Evolutionary conservation across 306 rosid species (phyloP).

Genomic region (Prunus padus): DNA sequence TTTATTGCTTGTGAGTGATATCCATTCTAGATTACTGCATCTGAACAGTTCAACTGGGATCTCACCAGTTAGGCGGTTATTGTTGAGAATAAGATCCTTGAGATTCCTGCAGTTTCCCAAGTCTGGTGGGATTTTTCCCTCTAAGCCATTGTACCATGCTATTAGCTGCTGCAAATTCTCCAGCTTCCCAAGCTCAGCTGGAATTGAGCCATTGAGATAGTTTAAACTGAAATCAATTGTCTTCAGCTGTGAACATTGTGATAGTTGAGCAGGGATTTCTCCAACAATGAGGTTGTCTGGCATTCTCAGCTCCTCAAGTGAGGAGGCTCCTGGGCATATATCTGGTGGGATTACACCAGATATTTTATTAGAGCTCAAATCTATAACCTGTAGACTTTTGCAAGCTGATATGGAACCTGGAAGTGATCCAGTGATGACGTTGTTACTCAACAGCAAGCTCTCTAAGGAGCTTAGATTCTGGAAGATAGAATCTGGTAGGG

Average conservation of each 20-base stretch:
- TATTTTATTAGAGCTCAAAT: constrained; percentile 83
- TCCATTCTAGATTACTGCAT: constrained; percentile 91
- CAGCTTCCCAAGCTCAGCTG: constrained; percentile 84
- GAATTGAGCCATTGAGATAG: constrained; percentile 82
- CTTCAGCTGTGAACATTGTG: constrained; percentile 77
- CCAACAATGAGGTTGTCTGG: constrained; percentile 81
- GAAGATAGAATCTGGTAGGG: constrained; percentile 57
- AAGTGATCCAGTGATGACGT: constrained; percentile 64
- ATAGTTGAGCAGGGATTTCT: constrained; percentile 65
- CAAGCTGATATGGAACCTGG: constrained; percentile 82
- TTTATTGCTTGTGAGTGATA: constrained; percentile 83
- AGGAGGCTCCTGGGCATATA: constrained; percentile 83
- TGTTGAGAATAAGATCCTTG: constrained; percentile 87
- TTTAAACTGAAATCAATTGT: constrained; percentile 83
- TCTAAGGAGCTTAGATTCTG: constrained; percentile 60
- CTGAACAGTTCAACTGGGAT: constrained; percentile 75
- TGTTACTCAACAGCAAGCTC: constrained; percentile 72
- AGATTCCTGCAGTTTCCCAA: constrained; percentile 80
- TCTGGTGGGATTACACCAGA: constrained; percentile 66
- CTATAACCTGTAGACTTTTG: constrained; percentile 63
- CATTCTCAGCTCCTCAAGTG: constrained; percentile 81
- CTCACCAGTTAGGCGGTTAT: constrained; percentile 64
- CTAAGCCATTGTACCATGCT: constrained; percentile 91
- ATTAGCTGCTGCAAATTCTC: constrained; percentile 79
- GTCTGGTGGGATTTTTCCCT: constrained; percentile 82